phyloP scores from a whole-genome alignment of 2,329 filamentous ascomycete genomes.

The Zymoseptoria brevis region DNA sequence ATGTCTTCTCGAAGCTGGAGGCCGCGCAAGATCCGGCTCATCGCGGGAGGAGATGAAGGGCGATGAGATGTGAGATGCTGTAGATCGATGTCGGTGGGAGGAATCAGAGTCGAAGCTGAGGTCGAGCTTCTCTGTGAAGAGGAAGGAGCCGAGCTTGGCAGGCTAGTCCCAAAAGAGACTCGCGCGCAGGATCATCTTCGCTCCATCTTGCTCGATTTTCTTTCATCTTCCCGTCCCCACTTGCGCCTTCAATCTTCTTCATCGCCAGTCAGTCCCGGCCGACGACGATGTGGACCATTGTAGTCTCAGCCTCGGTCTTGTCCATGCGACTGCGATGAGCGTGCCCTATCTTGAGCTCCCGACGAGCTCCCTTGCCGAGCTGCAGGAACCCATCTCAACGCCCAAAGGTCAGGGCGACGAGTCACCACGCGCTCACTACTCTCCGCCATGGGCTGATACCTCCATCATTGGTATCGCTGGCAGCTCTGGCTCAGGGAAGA shows the following conservation, averaged over 20 bases:
- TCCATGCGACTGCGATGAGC: constrained; percentile 27
- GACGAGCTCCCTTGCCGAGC: constrained; percentile 15
- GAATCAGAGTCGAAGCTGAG: background rate
- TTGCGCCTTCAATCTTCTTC: constrained; percentile 3
- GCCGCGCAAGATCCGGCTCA: background rate
- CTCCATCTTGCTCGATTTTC: background rate
- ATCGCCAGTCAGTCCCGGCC: background rate
- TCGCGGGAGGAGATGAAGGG: background rate
- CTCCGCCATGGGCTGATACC: constrained; percentile 90
- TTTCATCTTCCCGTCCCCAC: constrained; percentile 4
- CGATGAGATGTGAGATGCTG: background rate
- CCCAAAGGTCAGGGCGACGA: background rate
- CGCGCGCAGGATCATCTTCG: too few relatives aligned
- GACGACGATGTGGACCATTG: constrained; percentile 23
- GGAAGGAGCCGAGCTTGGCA: background rate
- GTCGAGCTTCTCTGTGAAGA: background rate
- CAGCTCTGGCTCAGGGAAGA: constrained; percentile 92
- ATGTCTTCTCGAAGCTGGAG: background rate
- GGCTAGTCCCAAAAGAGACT: too few relatives aligned
- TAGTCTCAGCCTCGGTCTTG: constrained; percentile 20
- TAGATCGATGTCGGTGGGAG: background rate
- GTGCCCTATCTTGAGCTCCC: constrained; percentile 20
- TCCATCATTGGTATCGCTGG: constrained; percentile 96
- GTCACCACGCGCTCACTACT: constrained; percentile 58
- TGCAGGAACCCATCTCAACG: constrained; percentile 7